These are phyloP conservation scores for Trapa incisa DNA, from an alignment of 345 rosid genomes.

Conservation along the genomic window DNA sequence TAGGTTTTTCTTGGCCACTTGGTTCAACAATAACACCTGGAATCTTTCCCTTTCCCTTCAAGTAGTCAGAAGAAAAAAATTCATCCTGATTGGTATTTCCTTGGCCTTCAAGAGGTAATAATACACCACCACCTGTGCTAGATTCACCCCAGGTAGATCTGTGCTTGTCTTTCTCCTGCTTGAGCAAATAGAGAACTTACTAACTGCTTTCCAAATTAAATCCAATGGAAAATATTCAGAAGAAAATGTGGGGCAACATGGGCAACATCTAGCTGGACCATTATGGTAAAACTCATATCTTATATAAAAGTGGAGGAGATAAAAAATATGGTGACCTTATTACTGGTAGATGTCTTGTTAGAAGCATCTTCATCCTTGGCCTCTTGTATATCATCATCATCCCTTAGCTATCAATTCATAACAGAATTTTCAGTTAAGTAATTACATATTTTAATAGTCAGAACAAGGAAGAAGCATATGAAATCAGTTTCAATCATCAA, in stretches of 20 bases:
- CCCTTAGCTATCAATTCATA: slow-evolving; percentile 41
- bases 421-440: slow-evolving; percentile 2
- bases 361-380: slow-evolving; percentile 48
- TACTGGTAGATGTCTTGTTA: slow-evolving; percentile 20
- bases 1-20: slow-evolving; percentile 23
- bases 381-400: slow-evolving; percentile 60
- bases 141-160: slow-evolving; percentile 19
- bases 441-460: neutral
- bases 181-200: slow-evolving; percentile 10
- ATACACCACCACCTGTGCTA: slow-evolving; percentile 17
- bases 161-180: slow-evolving; percentile 23
- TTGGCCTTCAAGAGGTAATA: slow-evolving; percentile 24
- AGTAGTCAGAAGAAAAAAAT: slow-evolving; percentile 18
- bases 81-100: slow-evolving; percentile 23
- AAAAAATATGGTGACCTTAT: slow-evolving; percentile 29
- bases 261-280: neutral
- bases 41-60: slow-evolving; percentile 39
- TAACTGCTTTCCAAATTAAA: slow-evolving; percentile 1
- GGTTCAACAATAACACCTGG: slow-evolving; percentile 34
- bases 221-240: neutral
- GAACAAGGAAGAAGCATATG: neutral
- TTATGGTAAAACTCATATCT: neutral
- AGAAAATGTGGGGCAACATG: neutral
- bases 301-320: neutral
- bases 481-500: neutral